Base-by-base conservation (phyloP, 345 rosid genomes). In the Bruguiera parviflora region DNA sequence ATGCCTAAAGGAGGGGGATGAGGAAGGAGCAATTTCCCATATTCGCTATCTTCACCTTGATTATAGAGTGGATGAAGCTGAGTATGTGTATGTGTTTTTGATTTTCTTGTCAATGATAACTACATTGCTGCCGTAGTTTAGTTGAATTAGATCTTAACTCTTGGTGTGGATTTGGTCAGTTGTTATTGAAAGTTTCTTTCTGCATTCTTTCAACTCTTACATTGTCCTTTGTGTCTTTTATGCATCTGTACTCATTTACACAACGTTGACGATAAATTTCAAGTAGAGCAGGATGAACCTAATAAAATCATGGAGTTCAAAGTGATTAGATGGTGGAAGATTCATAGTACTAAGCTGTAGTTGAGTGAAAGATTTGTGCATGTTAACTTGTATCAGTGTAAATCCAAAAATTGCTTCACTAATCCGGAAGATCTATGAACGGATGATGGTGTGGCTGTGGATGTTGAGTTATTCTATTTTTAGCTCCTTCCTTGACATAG, bases 21-120 rank as follows among this genome's bases (percentile, higher is more conserved):
- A 73, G 71, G 88, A 83, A 46, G 83, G 84, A 13, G 92, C 90
- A 0, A 71, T 85, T 73, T 73, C 83, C 55, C 86, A 47, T 63
- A 82, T 91, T 78, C 89, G 82, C 55, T 89, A 79, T 82, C 92
- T 91, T 73, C 92, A 83, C 63, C 75, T 88, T 70, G 86, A 78
- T 69, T 79, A 74, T 71, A 95, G 97, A 43, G 85, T 91, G 35
- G 93, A 85, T 71, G 92, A 86, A 65, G 78, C 77, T 49, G 84
- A 81, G 66, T 89, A 89, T 68, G 84, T 84, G 97, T 94, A 87
- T 31, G 85, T 75, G 37, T 6, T 31, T 53, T 56, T 55, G 6
- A 35, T 5, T 6, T 68, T 57, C 21, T 7, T 8, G 35, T 70
- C 43, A 32, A 47, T 19, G 6, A 3, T 56, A 43, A 43, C 13